Evolutionary conservation across 129 eudicot species (phyloP), one percentile per base, ranked within the genome.

Genomic region (Erigeron canadensis): DNA sequence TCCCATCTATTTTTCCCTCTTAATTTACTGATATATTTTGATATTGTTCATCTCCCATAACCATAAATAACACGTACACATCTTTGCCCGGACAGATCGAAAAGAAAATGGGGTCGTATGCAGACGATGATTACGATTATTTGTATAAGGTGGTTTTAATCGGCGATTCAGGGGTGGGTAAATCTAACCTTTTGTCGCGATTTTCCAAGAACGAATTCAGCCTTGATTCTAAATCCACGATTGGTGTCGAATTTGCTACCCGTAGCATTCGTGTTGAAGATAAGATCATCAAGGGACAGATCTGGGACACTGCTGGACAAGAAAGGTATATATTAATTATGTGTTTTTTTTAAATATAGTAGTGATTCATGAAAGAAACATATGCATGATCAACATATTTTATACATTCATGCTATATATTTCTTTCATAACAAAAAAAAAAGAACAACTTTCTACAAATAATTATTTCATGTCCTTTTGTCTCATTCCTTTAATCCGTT

Each of bases 231-330:
- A 71, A 71, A 47, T 77, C 81, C 43, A 77, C 81, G n/a, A 77
- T 77, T 19, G 81, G 81, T 19, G 81, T 77, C 19, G 81, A 77
- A 70, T 71, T 77, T 28, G 81, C 81, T 38, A 77, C 77, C 34
- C 81, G 81, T 63, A 77, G 72, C 77, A 77, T 77, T 34, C 57
- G 23, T 42, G 81, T 77, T 71, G 77, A 77, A 17, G 81, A 63
- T 51, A 77, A 77, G 61, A 28, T 23, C 59, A 38, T 77, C 53
- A 77, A 77, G 59, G 81, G 81, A 19, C 81, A 77, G 71, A 71
- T 77, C n/a, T 77, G 72, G 81, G 81, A 77, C 71, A 77, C 81
- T 40, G 77, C 81, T 8, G 81, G 81, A 53, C 81, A 77, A 77
- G 81, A 77, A 71, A 77, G 81, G 81, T 77, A 70, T n/a, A n/a